Evolutionary conservation across 1,139 yeast species (phyloP), one percentile per base, ranked within the genome.

Genomic region (Geotrichum aggregatum): DNA sequence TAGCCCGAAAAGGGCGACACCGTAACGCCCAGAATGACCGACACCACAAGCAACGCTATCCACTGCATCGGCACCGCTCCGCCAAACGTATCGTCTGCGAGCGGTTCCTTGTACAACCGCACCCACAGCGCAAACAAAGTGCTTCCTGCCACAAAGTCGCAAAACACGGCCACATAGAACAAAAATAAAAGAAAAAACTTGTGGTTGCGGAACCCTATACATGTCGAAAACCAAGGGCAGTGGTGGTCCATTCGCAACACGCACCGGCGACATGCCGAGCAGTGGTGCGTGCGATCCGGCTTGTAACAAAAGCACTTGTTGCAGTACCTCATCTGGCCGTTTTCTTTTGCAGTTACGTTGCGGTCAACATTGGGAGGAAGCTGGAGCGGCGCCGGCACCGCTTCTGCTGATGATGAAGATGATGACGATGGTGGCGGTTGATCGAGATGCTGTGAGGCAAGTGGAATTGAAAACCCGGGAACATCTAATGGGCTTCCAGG

Each of bases 161-260:
- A 73, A 56, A 82, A 83, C 0, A 76, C 39, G 1, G 82, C 68
- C 3, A 80, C 73, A 63, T 85, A 84, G 11, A 75, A 46, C 52
- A 92, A 69, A 63, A 87, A 85, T 66, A 89, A 96, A 21, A 88
- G 66, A 65, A 88, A 91, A 63, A 73, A 79, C 68, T 87, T 86
- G 63, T 87, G 89, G 69, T 91, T 91, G 44, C 71, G 71, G 69
- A 77, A 84, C 0, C 98, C 98, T 52, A 94, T 79, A 66, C 98
- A 92, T 13, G 80, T 75, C 6, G 95, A 81, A 65, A 92, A 88
- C 98, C 98, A 92, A 0, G 98, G 98, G 66, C 98, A 92, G 67
- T 92, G 98, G 65, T 92, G 98, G 54, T 87, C 78, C 75, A 72
- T 72, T 39, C 69, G 61, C 44, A 72, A 58, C n/a, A 70, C 61